phyloP scores from a whole-genome alignment of 441 rosid genomes.

The Cnidoscolus chayamansa region DNA sequence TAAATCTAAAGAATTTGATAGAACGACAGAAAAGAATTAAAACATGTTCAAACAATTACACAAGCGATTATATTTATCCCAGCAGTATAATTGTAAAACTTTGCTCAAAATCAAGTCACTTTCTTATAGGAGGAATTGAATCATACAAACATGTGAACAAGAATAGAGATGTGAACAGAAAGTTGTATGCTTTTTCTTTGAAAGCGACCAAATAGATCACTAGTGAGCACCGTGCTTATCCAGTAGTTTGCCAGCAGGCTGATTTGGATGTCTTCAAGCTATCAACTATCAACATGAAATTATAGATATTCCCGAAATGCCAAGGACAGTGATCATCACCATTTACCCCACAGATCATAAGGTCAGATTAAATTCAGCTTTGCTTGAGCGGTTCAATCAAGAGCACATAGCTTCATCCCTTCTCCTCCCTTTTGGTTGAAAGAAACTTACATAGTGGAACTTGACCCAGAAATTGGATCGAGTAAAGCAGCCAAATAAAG shows the following conservation, averaged over 20 bases:
- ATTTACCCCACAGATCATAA: background rate
- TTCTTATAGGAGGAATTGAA: constrained; percentile 10
- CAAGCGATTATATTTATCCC: background rate
- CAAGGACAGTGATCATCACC: background rate
- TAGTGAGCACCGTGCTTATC: constrained; percentile 20
- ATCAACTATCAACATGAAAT: background rate
- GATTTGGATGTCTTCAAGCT: background rate
- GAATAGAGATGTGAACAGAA: background rate
- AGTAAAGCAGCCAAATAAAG: background rate
- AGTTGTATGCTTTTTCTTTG: background rate
- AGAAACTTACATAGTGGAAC: background rate
- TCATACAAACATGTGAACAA: constrained; percentile 1
- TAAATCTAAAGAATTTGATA: background rate
- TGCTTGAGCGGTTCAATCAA: background rate
- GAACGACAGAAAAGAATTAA: background rate
- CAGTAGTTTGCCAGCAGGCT: constrained; percentile 5
- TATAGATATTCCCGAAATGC: background rate
- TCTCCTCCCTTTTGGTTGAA: background rate
- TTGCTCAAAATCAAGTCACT: background rate
- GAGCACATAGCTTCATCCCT: background rate
- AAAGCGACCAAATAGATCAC: constrained; percentile 7
- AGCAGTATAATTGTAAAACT: background rate
- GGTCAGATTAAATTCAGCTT: constrained; percentile 10
- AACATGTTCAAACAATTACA: no score
- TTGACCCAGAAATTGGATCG: background rate